Evolutionary conservation across 345 rosid species (phyloP).

Genomic region (Eucalyptus leucophloia): DNA sequence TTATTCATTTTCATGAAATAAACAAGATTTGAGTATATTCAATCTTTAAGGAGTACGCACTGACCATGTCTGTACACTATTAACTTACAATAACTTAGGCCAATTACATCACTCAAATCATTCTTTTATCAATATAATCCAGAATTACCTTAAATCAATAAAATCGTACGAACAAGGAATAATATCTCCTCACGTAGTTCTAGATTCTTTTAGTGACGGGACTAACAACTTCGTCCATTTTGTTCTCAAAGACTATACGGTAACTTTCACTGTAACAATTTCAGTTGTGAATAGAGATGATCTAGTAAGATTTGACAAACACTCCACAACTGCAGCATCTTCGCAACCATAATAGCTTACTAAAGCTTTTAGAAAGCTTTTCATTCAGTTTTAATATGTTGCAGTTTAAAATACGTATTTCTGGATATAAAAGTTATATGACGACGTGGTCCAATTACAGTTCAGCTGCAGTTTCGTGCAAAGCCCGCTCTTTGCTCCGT

Average conservation of each 20-base stretch:
- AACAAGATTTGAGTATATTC: not conserved
- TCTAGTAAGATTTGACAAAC: not conserved
- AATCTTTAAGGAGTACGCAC: not conserved
- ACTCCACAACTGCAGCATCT: not conserved
- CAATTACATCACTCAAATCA: not conserved
- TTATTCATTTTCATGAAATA: too few relatives aligned
- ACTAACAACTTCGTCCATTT: not conserved
- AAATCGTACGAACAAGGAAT: not conserved
- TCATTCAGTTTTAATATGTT: not conserved
- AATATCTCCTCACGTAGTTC: not conserved
- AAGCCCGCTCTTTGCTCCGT: not conserved
- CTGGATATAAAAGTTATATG: not conserved
- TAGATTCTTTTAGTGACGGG: not conserved
- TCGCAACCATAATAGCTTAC: not conserved
- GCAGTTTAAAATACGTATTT: not conserved
- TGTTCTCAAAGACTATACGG: not conserved
- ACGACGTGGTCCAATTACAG: not conserved
- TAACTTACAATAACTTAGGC: not conserved
- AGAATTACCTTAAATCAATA: not conserved
- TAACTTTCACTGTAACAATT: not conserved
- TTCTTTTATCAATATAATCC: not conserved
- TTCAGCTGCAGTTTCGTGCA: not conserved
- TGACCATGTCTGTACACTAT: not conserved
- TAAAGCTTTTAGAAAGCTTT: not conserved
- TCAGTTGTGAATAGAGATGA: not conserved